phyloP scores from a whole-genome alignment of 164 flowering plant species.

The Litsea cubeba region DNA sequence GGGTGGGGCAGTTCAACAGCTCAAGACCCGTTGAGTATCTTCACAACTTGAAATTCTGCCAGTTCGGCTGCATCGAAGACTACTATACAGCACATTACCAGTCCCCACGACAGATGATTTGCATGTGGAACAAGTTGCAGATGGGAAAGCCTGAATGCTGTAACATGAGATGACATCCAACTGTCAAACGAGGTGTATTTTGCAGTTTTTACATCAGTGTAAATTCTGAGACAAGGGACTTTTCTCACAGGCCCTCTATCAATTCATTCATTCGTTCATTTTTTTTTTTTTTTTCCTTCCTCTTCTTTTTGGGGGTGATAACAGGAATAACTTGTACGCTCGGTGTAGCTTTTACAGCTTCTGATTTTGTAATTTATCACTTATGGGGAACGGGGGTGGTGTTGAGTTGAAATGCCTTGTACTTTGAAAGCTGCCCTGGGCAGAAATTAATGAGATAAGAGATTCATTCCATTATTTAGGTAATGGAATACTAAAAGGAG shows the following conservation, averaged over 20 bases:
- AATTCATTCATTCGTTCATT: not conserved
- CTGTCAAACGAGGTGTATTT: not conserved
- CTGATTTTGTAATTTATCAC: too few relatives aligned
- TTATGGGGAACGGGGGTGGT: too few relatives aligned
- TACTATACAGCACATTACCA: slow-evolving; percentile 83
- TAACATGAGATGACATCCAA: slow-evolving; percentile 53
- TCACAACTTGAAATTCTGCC: slow-evolving; percentile 69
- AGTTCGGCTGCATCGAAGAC: slow-evolving; percentile 72
- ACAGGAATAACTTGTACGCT: too few relatives aligned
- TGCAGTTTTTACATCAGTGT: not conserved
- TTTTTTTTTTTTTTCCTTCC: not conserved
- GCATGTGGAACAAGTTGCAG: slow-evolving; percentile 73
- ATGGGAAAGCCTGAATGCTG: slow-evolving; percentile 58
- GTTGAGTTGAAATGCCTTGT: too few relatives aligned
- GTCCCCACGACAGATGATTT: slow-evolving; percentile 83
- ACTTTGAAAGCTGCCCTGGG: too few relatives aligned
- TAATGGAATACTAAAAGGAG: too few relatives aligned
- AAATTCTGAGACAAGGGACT: not conserved
- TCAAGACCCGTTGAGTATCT: slow-evolving; percentile 48
- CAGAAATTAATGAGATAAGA: too few relatives aligned
- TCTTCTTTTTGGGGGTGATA: not conserved
- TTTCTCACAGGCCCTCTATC: not conserved
- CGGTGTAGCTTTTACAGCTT: too few relatives aligned
- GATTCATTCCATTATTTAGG: too few relatives aligned
- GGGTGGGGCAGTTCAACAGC: slow-evolving; percentile 74